Conservation (phyloP, 805 yeast genomes). For the Saccharomycopsis fermentans region DNA sequence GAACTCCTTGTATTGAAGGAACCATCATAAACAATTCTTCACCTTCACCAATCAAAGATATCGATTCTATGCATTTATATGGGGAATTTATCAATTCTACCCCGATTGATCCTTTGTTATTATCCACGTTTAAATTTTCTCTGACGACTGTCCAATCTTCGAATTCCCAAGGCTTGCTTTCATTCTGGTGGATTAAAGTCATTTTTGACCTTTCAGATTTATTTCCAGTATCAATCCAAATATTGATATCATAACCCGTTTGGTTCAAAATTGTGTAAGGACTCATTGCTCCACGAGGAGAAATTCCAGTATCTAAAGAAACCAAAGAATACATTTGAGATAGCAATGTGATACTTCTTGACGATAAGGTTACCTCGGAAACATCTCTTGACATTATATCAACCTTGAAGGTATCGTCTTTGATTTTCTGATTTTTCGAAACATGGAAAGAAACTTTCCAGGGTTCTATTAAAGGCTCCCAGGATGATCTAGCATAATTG, state of each 20-base stretch:
- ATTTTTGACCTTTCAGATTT: slow-evolving; percentile 7
- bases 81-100: slow-evolving; percentile 47
- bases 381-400: slow-evolving; percentile 67
- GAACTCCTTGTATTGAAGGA: slow-evolving; percentile 55
- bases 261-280: slow-evolving; percentile 78
- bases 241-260: slow-evolving; percentile 71
- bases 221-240: slow-evolving; percentile 60
- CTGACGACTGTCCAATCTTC: slow-evolving; percentile 88
- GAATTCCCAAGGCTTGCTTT: slow-evolving; percentile 72
- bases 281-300: slow-evolving; percentile 65
- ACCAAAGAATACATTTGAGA: slow-evolving; percentile 57
- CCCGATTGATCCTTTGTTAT: slow-evolving; percentile 50
- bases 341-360: slow-evolving; percentile 68
- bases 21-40: slow-evolving; percentile 60
- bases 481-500: slow-evolving; percentile 79
- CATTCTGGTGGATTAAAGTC: slow-evolving; percentile 37
- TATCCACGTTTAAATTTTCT: slow-evolving; percentile 63
- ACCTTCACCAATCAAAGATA: slow-evolving; percentile 75
- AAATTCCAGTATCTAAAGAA: slow-evolving; percentile 41
- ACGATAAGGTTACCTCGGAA: slow-evolving; percentile 73
- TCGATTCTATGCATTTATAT: slow-evolving; percentile 42
- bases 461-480: slow-evolving; percentile 93
- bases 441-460: slow-evolving; percentile 74
- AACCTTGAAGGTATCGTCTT: slow-evolving; percentile 35
- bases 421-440: slow-evolving; percentile 37